phyloP scores from a whole-genome alignment of 192 early-diverging fungal genomes.

The Linnemannia zychae region DNA sequence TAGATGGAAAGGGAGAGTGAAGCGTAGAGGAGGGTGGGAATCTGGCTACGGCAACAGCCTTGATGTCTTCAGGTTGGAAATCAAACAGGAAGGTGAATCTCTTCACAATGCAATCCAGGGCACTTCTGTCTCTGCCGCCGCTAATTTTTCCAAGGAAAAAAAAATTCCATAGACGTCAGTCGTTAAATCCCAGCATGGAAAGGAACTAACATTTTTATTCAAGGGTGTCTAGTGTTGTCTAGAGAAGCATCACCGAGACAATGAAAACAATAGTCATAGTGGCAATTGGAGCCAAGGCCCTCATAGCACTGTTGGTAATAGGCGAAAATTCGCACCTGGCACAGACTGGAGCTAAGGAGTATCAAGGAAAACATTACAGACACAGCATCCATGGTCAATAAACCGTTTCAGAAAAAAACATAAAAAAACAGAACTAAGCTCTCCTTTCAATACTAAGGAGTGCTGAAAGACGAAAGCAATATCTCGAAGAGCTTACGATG shows the following conservation, averaged over 20 bases:
- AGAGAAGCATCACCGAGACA: not conserved
- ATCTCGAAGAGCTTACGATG: slow-evolving; percentile 20
- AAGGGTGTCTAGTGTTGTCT: not conserved
- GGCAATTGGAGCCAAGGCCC: slow-evolving; percentile 1
- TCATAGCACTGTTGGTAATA: slow-evolving; percentile 23
- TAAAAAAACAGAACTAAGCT: no score
- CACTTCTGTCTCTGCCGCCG: not conserved
- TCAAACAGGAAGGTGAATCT: not conserved
- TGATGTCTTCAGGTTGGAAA: slow-evolving; percentile 14
- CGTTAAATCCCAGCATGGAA: not conserved
- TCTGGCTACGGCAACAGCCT: slow-evolving; percentile 5
- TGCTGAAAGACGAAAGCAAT: not conserved
- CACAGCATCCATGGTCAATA: not conserved
- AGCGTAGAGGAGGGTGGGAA: not conserved
- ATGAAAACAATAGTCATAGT: not conserved
- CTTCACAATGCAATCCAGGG: not conserved
- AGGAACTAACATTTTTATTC: not conserved
- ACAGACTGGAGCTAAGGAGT: slow-evolving; percentile 27
- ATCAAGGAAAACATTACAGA: not conserved
- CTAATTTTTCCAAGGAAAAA: not conserved
- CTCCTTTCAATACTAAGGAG: slow-evolving; percentile 1
- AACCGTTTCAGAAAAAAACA: not conserved
- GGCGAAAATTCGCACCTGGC: slow-evolving; percentile 31
- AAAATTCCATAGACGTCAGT: not conserved
- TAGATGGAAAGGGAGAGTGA: slow-evolving; percentile 6